A percentile compares a stretch with the other conserved stretches of the same genome.
Evolutionary conservation across 495 filamentous ascomycete genomes (phyloP).

Genomic region (Neurospora intermedia): DNA sequence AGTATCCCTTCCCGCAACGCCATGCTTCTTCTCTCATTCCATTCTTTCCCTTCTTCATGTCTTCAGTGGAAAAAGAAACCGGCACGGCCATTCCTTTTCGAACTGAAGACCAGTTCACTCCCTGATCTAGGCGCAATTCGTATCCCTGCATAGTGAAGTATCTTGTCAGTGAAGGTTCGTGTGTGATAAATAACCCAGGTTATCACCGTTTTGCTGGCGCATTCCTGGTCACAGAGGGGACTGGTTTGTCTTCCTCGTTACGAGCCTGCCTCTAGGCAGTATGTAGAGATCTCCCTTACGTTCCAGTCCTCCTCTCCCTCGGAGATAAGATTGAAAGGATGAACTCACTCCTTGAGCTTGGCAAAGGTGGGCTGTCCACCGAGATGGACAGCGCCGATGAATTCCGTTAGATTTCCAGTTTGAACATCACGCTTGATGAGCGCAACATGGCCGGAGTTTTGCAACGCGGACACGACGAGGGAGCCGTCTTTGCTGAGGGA

Average conservation of each 20-base stretch:
- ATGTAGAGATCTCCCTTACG: not conserved
- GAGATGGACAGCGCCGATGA: constrained; percentile 36
- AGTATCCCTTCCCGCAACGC: not conserved
- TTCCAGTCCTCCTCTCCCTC: not conserved
- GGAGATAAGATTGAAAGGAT: not conserved
- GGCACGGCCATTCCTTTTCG: not conserved
- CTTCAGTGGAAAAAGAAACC: not conserved
- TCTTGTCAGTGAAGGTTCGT: not conserved
- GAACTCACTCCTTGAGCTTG: constrained; percentile 45
- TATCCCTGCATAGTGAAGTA: not conserved
- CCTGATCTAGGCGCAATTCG: not conserved
- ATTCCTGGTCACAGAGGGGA: not conserved
- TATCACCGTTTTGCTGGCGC: not conserved
- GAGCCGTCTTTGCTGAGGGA: constrained; percentile 52
- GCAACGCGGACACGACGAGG: constrained; percentile 51
- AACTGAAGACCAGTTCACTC: not conserved
- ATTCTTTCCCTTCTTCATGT: not conserved
- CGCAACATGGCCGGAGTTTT: constrained; percentile 46
- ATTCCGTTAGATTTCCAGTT: constrained; percentile 45
- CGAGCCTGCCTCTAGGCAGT: not conserved
- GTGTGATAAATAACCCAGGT: not conserved
- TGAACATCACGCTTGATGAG: constrained; percentile 46
- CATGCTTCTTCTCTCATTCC: not conserved
- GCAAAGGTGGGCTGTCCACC: constrained; percentile 47
- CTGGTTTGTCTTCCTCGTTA: not conserved